Evolutionary conservation across 2,329 filamentous ascomycete genomes (phyloP), one percentile per base, ranked within the genome.

Genomic region (Hypoxylon sp.): DNA sequence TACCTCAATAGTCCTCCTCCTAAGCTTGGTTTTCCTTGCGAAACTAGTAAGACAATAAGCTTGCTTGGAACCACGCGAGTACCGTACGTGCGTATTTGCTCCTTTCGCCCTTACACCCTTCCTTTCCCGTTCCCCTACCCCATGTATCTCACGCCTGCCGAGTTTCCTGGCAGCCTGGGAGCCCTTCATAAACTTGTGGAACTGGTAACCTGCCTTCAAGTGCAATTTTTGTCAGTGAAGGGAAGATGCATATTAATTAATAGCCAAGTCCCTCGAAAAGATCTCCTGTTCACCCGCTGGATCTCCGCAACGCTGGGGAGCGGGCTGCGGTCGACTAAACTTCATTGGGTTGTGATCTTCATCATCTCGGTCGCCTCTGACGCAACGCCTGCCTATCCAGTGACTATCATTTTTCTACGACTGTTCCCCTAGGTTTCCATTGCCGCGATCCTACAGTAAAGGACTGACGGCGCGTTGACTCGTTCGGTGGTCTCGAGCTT

Each of bases 361-460:
- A n/a, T 54, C 38, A 16, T 54, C 44, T 64, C 51, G 60, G 49
- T 51, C 51, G 53, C 32, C 60, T 68, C 62, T 70, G 65, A 70
- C 68, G 68, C 68, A 68, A 64, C 65, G 50, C 52, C 62, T 57
- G 45, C 52, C 64, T 65, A 56, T 69, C 67, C 61, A 59, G 50
- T 54, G 57, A 60, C 22, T 64, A 64, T 57, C 49, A n/a, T n/a
- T n/a, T n/a, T 58, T 67, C 52, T 54, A 63, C 51, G 32, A 38
- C 32, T 18, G 18, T 50, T 50, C 59, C 48, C 52, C 45, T 48
- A 51, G 28, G 52, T 61, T 64, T 64, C 51, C 16, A 64, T 58
- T 66, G 28, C 52, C 52, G 45, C 48, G 59, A 32, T 28, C 54
- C 57, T n/a, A n/a, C n/a, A n/a, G n/a, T n/a, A 54, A 57, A 49